A percentile compares a stretch with the other conserved stretches of the same genome.
Conservation (phyloP, 176 grass and related monocot species). For the Carex cristatella region DNA sequence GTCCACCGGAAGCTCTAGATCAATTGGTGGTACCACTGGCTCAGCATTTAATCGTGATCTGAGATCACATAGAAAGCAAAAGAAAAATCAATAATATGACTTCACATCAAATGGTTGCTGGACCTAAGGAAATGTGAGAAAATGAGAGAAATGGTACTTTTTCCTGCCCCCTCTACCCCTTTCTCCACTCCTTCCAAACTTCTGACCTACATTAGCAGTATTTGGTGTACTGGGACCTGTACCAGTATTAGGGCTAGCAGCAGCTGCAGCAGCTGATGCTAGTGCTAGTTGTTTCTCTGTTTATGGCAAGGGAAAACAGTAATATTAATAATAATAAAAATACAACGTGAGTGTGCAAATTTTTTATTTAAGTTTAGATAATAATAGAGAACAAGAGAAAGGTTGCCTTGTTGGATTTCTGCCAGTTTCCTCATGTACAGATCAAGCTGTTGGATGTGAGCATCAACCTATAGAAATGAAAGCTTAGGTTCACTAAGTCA, state of each 20-base stretch:
- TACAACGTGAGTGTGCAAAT: neutral
- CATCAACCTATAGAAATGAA: slow-evolving; percentile 74
- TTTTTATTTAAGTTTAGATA: neutral
- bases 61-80: slow-evolving; percentile 21
- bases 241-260: slow-evolving; percentile 19
- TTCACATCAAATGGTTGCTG: neutral
- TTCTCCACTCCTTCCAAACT: slow-evolving; percentile 57
- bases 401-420: slow-evolving; percentile 64
- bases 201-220: slow-evolving; percentile 28
- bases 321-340: slow-evolving; percentile 6
- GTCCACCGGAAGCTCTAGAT: slow-evolving; percentile 87
- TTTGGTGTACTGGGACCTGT: slow-evolving; percentile 33
- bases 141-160: slow-evolving; percentile 51
- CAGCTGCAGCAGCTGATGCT: slow-evolving; percentile 36
- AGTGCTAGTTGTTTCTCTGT: slow-evolving; percentile 28
- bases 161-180: slow-evolving; percentile 91
- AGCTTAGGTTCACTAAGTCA: slow-evolving; percentile 16
- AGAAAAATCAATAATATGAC: neutral
- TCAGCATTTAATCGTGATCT: slow-evolving; percentile 54
- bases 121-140: neutral
- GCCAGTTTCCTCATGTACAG: slow-evolving; percentile 95
- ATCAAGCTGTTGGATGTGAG: slow-evolving; percentile 95
- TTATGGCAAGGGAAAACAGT: neutral
- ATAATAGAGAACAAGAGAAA: slow-evolving; percentile 12
- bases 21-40: slow-evolving; percentile 40